phyloP scores from a whole-genome alignment of 257 asterid genomes.

The Fraxinus cuspidata region DNA sequence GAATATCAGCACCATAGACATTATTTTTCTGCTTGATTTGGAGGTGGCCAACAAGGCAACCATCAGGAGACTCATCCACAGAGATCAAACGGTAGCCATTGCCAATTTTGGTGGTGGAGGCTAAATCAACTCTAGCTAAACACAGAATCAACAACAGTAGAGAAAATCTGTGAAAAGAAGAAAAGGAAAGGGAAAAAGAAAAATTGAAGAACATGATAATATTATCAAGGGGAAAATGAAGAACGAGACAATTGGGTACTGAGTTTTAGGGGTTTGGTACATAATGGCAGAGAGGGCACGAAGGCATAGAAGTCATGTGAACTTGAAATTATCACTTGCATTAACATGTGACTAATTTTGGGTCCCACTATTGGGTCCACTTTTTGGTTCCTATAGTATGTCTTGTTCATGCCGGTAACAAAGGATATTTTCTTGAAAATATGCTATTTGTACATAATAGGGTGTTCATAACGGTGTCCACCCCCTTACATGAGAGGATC shows the following conservation, averaged over 20 bases:
- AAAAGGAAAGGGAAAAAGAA: neutral
- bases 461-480: too few species aligned
- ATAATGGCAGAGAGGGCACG: conserved; percentile 31
- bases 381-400: neutral
- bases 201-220: neutral
- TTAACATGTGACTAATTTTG: conserved; percentile 43
- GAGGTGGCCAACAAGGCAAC: conserved; percentile 77
- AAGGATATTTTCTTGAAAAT: too few species aligned
- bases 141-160: conserved; percentile 26
- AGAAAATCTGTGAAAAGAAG: too few species aligned
- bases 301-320: conserved; percentile 37
- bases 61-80: conserved; percentile 59
- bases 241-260: conserved; percentile 11
- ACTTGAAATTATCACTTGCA: conserved; percentile 17
- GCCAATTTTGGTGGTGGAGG: conserved; percentile 57
- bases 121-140: conserved; percentile 22
- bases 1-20: conserved; percentile 81
- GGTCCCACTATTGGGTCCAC: conserved; percentile 20
- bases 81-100: conserved; percentile 79
- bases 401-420: too few species aligned
- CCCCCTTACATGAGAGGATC: too few species aligned
- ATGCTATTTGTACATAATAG: too few species aligned
- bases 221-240: too few species aligned
- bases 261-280: conserved; percentile 22
- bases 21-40: conserved; percentile 70